phyloP scores from a whole-genome alignment of 1,284 basidiomycete genomes.

The Puccinia horiana region DNA sequence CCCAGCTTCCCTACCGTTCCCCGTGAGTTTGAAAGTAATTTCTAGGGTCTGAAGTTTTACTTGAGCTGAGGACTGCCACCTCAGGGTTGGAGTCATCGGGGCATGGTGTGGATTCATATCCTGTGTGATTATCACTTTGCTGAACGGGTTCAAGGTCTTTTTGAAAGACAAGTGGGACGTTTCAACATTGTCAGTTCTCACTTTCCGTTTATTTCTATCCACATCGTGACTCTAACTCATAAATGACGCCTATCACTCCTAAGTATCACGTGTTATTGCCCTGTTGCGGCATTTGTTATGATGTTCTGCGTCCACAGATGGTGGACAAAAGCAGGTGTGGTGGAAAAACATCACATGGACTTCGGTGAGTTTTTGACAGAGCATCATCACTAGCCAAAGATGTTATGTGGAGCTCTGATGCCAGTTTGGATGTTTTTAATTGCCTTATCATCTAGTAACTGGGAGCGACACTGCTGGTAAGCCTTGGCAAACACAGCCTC shows the following conservation, averaged over 20 bases:
- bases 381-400: not conserved
- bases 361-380: constrained; percentile 28
- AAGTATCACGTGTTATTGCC: constrained; percentile 46
- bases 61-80: not conserved
- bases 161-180: constrained; percentile 33
- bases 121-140: constrained; percentile 38
- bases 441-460: constrained; percentile 15
- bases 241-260: not conserved
- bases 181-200: constrained; percentile 34
- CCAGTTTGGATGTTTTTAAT: not conserved
- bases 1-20: constrained; percentile 68
- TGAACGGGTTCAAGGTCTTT: constrained; percentile 48
- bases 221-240: not conserved
- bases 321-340: constrained; percentile 42
- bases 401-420: not conserved
- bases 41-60: not conserved
- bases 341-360: constrained; percentile 43
- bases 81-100: constrained; percentile 38
- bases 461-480: constrained; percentile 43
- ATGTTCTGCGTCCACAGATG: constrained; percentile 42
- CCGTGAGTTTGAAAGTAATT: constrained; percentile 49
- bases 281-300: constrained; percentile 29
- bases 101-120: constrained; percentile 45
- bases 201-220: not conserved
- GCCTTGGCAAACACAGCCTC: not conserved